phyloP scores from a whole-genome alignment of 345 rosid genomes.

The Physaria fendleri region DNA sequence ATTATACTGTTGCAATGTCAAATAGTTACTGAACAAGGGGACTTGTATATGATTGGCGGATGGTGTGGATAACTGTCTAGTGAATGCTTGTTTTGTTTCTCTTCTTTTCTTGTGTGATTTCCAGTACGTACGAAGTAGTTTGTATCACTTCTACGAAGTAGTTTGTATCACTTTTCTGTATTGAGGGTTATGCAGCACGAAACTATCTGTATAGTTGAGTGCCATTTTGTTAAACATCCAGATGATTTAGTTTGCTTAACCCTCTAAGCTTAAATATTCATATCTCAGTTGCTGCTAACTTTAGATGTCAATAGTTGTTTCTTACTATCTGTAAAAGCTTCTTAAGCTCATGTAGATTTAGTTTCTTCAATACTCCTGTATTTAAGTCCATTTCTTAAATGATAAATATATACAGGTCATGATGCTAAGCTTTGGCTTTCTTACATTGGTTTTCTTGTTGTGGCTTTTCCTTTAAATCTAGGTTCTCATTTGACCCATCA shows the following conservation, averaged over 20 bases:
- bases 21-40: not conserved
- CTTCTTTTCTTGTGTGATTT: not conserved
- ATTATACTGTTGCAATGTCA: not conserved
- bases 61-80: not conserved
- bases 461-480: constrained; percentile 30
- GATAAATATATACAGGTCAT: not conserved
- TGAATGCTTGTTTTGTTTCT: not conserved
- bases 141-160: not conserved
- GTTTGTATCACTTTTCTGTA: not conserved
- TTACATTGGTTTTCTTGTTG: constrained; percentile 6
- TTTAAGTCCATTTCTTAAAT: not conserved
- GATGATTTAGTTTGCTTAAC: not conserved
- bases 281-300: not conserved
- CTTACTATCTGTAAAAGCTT: not conserved
- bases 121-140: not conserved
- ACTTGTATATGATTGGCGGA: not conserved
- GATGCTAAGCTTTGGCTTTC: not conserved
- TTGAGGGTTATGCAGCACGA: not conserved
- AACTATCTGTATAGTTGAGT: not conserved
- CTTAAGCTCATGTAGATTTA: not conserved
- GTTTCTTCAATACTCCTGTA: not conserved
- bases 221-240: not conserved
- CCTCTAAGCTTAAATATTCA: not conserved
- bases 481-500: constrained; percentile 86
- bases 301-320: not conserved